Conservation (phyloP, 2,329 filamentous ascomycete genomes). For the Thelonectria olida region DNA sequence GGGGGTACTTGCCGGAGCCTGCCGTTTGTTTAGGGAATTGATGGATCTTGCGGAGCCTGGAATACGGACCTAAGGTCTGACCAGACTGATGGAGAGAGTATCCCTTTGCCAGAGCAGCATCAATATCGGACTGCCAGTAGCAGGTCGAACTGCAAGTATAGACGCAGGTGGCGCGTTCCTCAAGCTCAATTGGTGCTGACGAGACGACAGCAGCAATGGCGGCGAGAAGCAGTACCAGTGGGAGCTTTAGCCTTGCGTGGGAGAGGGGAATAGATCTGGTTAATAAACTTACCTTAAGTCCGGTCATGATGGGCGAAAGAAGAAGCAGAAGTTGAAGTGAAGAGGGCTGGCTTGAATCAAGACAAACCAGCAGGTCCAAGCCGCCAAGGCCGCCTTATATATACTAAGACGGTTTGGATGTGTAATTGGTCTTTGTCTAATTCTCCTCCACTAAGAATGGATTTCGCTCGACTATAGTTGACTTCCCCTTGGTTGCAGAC, state of each 20-base stretch:
- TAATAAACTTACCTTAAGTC: not conserved
- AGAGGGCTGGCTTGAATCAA: not conserved
- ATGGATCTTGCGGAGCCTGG: not conserved
- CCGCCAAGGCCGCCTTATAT: too few relatives aligned
- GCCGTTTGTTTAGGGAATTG: not conserved
- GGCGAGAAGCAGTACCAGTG: not conserved
- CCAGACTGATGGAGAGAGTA: slow-evolving; percentile 1
- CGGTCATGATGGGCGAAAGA: not conserved
- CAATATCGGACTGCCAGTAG: slow-evolving; percentile 8
- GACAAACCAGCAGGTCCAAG: not conserved
- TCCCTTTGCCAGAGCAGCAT: not conserved
- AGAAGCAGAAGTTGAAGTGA: too few relatives aligned
- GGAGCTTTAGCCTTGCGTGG: not conserved
- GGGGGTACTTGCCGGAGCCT: not conserved
- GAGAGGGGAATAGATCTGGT: not conserved
- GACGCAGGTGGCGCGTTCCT: not conserved
- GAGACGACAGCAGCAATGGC: not conserved
- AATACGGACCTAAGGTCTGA: not conserved
- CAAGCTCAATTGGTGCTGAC: not conserved
- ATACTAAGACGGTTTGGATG: not conserved
- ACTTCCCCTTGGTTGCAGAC: too few relatives aligned
- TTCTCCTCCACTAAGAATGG: too few relatives aligned
- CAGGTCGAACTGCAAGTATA: not conserved
- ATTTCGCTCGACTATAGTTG: too few relatives aligned
- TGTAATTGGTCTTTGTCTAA: not conserved